phyloP scores from a whole-genome alignment of 75 land plant genomes.

The Cupressus sempervirens region DNA sequence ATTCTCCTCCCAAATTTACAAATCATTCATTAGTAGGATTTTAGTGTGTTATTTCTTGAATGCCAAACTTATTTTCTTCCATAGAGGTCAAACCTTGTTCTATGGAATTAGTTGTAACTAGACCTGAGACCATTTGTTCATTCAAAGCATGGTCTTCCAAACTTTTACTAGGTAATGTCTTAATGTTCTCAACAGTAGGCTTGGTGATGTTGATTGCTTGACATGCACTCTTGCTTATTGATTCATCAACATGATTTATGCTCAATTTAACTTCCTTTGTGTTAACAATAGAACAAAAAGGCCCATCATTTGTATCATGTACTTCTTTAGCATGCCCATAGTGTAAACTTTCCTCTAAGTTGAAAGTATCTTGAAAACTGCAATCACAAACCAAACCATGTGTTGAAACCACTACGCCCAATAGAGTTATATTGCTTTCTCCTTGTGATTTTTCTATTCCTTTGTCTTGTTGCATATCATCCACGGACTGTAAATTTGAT shows the following conservation, averaged over 20 bases:
- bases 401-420: background rate
- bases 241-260: constrained; percentile 57
- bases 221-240: background rate
- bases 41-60: too few species aligned
- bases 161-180: constrained; percentile 39
- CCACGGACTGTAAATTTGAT: background rate
- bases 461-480: background rate
- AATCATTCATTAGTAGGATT: too few species aligned
- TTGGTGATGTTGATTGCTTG: constrained; percentile 7
- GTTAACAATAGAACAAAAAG: constrained; percentile 71
- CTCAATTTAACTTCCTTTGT: constrained; percentile 60
- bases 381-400: background rate
- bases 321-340: constrained; percentile 25
- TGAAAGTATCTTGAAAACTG: background rate
- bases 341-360: constrained; percentile 30
- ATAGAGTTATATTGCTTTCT: background rate
- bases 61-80: too few species aligned
- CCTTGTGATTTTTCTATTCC: background rate
- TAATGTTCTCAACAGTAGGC: constrained; percentile 15
- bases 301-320: constrained; percentile 39
- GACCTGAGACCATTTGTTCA: too few species aligned
- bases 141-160: constrained; percentile 14
- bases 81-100: too few species aligned
- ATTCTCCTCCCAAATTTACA: too few species aligned
- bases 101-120: too few species aligned